phyloP scores from a whole-genome alignment of 345 rosid genomes.

The Salix exigua region DNA sequence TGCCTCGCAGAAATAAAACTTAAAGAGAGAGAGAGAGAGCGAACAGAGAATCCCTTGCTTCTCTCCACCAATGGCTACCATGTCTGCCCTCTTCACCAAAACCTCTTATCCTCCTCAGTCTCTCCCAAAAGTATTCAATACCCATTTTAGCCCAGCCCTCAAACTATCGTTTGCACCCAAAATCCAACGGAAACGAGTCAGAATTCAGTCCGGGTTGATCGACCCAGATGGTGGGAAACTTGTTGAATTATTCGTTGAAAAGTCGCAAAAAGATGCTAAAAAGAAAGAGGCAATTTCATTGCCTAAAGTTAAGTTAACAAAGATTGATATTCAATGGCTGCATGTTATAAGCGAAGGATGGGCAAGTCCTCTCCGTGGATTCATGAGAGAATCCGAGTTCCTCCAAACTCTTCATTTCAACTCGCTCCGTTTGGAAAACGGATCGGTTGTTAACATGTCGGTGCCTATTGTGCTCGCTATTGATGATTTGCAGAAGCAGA shows the following conservation, averaged over 20 bases:
- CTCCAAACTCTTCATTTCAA: conserved; percentile 99
- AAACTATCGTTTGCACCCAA: conserved; percentile 30
- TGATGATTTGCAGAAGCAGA: conserved; percentile 66
- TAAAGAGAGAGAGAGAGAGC: not conserved
- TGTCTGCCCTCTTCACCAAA: conserved; percentile 42
- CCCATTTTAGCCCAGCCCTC: conserved; percentile 39
- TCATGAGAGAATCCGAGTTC: conserved; percentile 99
- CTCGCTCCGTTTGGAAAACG: conserved; percentile 85
- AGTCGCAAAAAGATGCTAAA: conserved; percentile 49
- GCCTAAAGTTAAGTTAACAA: conserved; percentile 61
- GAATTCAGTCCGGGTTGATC: conserved; percentile 52
- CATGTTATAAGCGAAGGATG: conserved; percentile 99
- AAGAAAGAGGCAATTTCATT: conserved; percentile 55
- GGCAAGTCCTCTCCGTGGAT: conserved; percentile 94
- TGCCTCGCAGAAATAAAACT: not conserved
- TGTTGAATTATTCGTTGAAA: conserved; percentile 59
- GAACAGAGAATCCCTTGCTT: not conserved
- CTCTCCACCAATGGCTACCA: conserved; percentile 55
- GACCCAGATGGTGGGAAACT: conserved; percentile 90
- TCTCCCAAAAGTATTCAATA: conserved; percentile 34
- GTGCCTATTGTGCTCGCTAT: conserved; percentile 88
- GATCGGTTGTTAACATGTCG: conserved; percentile 94
- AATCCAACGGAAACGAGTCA: conserved; percentile 9
- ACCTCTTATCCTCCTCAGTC: conserved; percentile 37
- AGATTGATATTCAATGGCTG: conserved; percentile 83